phyloP scores from a whole-genome alignment of 2,329 filamentous ascomycete genomes.

The Exserohilum rostratum region DNA sequence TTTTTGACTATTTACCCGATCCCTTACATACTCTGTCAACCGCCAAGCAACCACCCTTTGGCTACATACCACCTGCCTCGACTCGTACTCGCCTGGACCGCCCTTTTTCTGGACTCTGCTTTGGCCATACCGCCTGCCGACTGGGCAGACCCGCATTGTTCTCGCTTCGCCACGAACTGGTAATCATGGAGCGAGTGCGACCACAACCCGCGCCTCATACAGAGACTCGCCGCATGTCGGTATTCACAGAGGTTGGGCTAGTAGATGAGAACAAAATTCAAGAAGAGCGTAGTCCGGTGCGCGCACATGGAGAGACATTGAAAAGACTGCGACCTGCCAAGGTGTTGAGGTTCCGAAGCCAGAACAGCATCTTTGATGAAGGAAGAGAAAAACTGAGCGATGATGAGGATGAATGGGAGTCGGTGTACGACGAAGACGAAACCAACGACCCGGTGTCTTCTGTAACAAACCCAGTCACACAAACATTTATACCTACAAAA shows the following conservation, averaged over 20 bases:
- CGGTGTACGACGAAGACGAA: conserved; percentile 34
- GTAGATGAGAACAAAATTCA: conserved; percentile 41
- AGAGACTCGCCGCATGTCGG: conserved; percentile 37
- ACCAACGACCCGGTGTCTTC: conserved; percentile 12
- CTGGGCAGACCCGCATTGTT: neutral
- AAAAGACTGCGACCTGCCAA: conserved; percentile 34
- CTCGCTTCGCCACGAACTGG: neutral
- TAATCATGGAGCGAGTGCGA: conserved; percentile 37
- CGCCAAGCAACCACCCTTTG: neutral
- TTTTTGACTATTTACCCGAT: conserved; percentile 15
- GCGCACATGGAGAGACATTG: conserved; percentile 27
- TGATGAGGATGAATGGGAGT: conserved; percentile 36
- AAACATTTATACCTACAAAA: conserved; percentile 22
- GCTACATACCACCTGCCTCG: neutral
- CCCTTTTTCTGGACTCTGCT: neutral
- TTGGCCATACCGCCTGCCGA: conserved; percentile 18
- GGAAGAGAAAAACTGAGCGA: conserved; percentile 11
- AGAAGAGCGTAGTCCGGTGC: conserved; percentile 39
- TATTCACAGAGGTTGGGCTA: conserved; percentile 47
- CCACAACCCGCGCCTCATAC: conserved; percentile 29
- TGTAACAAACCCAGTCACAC: conserved; percentile 4
- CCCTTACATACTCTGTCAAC: neutral
- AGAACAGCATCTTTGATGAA: conserved; percentile 34
- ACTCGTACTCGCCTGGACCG: conserved; percentile 1
- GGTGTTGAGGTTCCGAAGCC: conserved; percentile 42